A percentile compares a stretch with the other conserved stretches of the same genome.
Conservation (phyloP, 495 filamentous ascomycete genomes). For the Hyaloscypha bicolor region DNA sequence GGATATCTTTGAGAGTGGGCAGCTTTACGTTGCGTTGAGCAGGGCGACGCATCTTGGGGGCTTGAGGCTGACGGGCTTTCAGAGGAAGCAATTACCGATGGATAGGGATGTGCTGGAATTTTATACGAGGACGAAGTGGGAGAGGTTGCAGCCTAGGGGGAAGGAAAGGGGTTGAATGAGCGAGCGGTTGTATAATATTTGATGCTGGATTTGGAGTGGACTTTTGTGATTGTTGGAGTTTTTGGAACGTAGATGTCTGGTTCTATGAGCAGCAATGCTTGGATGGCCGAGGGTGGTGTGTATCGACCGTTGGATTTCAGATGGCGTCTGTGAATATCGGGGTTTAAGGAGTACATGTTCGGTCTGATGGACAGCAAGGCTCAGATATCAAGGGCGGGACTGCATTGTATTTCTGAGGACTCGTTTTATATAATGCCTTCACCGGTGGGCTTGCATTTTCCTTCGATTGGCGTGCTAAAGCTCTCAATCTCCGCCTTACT, state of each 20-base stretch:
- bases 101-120: conserved; percentile 28
- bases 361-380: too few species aligned
- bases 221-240: neutral
- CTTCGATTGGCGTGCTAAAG: too few species aligned
- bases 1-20: conserved; percentile 42
- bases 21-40: conserved; percentile 48
- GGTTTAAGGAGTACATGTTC: neutral
- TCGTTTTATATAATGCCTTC: too few species aligned
- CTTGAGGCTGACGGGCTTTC: conserved; percentile 39
- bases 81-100: conserved; percentile 11
- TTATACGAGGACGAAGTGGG: conserved; percentile 27
- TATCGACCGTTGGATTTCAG: neutral
- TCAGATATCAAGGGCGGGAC: too few species aligned
- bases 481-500: too few species aligned
- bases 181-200: neutral
- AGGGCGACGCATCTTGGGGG: conserved; percentile 39
- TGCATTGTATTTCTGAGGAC: too few species aligned
- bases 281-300: neutral
- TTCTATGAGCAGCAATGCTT: neutral
- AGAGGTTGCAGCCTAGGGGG: conserved; percentile 5
- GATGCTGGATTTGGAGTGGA: neutral
- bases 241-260: neutral
- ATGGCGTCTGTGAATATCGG: neutral
- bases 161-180: neutral
- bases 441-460: too few species aligned